Conservation (phyloP, 176 grass and related monocot species). For the Typha latifolia region DNA sequence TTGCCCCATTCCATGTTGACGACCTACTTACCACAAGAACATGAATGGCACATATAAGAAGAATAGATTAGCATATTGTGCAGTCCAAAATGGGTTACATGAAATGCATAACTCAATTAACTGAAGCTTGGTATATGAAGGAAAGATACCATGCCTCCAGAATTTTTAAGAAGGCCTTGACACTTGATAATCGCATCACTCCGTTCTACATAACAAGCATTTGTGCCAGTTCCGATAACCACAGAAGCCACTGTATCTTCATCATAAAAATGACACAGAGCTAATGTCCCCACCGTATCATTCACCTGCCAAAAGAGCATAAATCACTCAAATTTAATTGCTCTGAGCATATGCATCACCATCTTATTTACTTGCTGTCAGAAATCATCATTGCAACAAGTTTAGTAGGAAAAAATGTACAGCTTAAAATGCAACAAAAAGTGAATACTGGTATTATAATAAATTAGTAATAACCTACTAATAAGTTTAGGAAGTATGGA, state of each 20-base stretch:
- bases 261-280: conserved; percentile 71
- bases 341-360: not conserved
- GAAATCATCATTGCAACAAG: not conserved
- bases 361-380: not conserved
- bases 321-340: not conserved
- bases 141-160: conserved; percentile 72
- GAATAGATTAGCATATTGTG: not conserved
- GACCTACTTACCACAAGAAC: conserved; percentile 45
- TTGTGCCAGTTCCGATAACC: conserved; percentile 81
- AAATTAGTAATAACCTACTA: no score
- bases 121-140: conserved; percentile 23
- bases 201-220: conserved; percentile 91
- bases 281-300: conserved; percentile 93
- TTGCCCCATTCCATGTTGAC: conserved; percentile 99
- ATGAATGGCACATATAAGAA: conserved; percentile 13
- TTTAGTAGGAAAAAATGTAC: no score
- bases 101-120: conserved; percentile 13
- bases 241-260: conserved; percentile 87
- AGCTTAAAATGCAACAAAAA: no score
- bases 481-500: no score
- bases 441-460: no score
- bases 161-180: conserved; percentile 85
- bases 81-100: not conserved
- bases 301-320: conserved; percentile 50
- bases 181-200: conserved; percentile 93